These are phyloP conservation scores for Deinandra increscens DNA, from an alignment of 129 eudicot species.

Conservation along the genomic window DNA sequence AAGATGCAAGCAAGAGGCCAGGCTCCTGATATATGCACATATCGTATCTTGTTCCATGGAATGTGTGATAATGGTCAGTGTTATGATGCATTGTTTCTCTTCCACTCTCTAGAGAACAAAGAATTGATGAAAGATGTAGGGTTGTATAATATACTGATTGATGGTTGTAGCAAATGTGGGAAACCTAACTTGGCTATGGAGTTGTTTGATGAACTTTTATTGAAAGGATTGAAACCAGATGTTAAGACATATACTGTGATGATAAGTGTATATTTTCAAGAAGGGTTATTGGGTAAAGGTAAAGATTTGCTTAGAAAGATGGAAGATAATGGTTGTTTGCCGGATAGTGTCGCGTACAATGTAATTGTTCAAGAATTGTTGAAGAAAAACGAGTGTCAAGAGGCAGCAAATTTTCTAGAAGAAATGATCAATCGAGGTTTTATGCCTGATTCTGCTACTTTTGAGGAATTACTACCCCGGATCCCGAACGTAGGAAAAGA, in stretches of 20 bases:
- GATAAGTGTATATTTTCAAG: conserved; percentile 13
- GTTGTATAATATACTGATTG: too few relatives aligned
- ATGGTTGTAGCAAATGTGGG: too few relatives aligned
- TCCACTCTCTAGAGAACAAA: too few relatives aligned
- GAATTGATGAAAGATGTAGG: background rate
- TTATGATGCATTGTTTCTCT: too few relatives aligned
- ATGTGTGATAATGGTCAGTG: too few relatives aligned
- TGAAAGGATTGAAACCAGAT: conserved; percentile 22
- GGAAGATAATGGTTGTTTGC: conserved; percentile 20
- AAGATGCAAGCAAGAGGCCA: conserved; percentile 18
- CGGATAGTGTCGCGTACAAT: conserved; percentile 8
- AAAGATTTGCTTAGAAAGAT: conserved; percentile 12
- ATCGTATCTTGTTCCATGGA: too few relatives aligned
- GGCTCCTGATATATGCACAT: conserved; percentile 18
- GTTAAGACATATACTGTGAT: conserved; percentile 20
- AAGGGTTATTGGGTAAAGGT: conserved; percentile 10
- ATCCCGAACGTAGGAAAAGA: conserved; percentile 10
- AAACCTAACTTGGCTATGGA: too few relatives aligned
- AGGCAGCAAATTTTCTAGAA: too few relatives aligned
- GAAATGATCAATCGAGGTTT: conserved; percentile 19
- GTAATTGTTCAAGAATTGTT: conserved; percentile 19
- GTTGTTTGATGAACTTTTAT: too few relatives aligned
- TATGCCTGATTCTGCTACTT: conserved; percentile 13
- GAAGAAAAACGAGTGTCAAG: too few relatives aligned
- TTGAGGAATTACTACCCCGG: background rate